Percentiles rank a stretch among this genome's conserved stretches.
Evolutionary conservation across 345 rosid genomes (phyloP).

Genomic region (Eucalyptus marginata): DNA sequence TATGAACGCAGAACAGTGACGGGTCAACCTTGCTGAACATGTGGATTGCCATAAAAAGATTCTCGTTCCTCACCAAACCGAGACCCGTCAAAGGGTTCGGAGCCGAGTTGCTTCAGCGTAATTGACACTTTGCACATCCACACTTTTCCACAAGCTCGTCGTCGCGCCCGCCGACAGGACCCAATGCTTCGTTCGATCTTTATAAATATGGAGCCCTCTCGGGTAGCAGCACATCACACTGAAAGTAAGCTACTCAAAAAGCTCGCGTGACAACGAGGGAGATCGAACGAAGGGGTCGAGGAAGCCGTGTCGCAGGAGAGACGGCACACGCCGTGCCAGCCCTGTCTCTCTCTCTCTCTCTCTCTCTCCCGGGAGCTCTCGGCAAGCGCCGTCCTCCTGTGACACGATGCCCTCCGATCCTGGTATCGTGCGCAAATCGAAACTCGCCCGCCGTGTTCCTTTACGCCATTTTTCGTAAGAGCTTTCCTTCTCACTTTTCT

Average conservation of each 20-base stretch:
- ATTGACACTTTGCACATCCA: not conserved
- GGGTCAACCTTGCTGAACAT: not conserved
- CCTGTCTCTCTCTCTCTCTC: not conserved
- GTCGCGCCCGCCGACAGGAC: not conserved
- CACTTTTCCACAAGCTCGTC: not conserved
- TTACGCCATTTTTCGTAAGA: not conserved
- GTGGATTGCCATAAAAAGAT: not conserved
- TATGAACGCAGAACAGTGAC: not conserved
- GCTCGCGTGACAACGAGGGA: not conserved
- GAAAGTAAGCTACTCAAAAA: not conserved
- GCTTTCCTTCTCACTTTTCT: not conserved
- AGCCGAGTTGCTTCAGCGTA: not conserved
- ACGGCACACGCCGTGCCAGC: not conserved
- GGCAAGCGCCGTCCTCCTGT: not conserved
- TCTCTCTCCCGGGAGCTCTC: not conserved
- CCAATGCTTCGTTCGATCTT: not conserved
- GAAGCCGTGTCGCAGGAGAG: not conserved
- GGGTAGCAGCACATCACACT: not conserved
- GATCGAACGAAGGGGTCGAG: not conserved
- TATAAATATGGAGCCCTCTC: not conserved
- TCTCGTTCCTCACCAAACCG: not conserved
- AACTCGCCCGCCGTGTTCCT: not conserved
- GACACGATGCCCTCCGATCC: not conserved
- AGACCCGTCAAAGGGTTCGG: not conserved
- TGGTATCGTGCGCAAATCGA: not conserved